Evolutionary conservation across 1,139 yeast genomes (phyloP), one percentile per base, ranked within the genome.

Genomic region (Chernovozyma aurita): DNA sequence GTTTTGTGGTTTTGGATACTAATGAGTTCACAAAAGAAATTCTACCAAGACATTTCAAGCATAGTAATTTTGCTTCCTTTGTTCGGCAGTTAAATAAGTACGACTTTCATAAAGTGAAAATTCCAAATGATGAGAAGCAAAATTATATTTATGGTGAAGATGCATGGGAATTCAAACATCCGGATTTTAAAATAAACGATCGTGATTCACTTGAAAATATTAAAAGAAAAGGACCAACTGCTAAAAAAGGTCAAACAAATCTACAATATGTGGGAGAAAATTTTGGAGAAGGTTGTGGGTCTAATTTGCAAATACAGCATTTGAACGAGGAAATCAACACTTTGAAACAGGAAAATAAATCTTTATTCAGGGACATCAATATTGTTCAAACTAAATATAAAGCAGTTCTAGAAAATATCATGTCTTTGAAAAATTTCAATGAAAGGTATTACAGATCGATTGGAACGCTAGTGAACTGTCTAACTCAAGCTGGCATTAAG

Each of bases 111-210:
- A 92, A 92, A 61, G 95, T 92, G 44, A 82, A 78, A 62, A 73
- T 72, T 46, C 64, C 59, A 76, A 58, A 57, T 66, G 73, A 78
- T 48, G 79, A 76, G 39, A 69, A 69, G 41, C 67, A 63, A 42
- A 65, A 65, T 32, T 65, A 67, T 42, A 74, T 76, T 36, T 83
- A 81, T 49, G 87, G 90, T 28, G 94, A 85, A 42, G 81, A 82
- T 54, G 81, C 92, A 17, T 92, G 97, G 97, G 97, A 90, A 55
- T 92, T 92, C 63, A 80, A 80, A 54, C 97, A 92, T 56, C 95
- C 95, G 0, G 88, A 81, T 46, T 92, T 92, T 58, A 75, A 76
- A 46, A 74, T 76, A 30, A 79, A 85, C 55, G 86, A 85, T 52
- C 65, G 76, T 38, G 80, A 78, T 17, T 76, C 85, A 14, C 67